phyloP scores from a whole-genome alignment of 140 eudicot species.

The Senecio squalidus region DNA sequence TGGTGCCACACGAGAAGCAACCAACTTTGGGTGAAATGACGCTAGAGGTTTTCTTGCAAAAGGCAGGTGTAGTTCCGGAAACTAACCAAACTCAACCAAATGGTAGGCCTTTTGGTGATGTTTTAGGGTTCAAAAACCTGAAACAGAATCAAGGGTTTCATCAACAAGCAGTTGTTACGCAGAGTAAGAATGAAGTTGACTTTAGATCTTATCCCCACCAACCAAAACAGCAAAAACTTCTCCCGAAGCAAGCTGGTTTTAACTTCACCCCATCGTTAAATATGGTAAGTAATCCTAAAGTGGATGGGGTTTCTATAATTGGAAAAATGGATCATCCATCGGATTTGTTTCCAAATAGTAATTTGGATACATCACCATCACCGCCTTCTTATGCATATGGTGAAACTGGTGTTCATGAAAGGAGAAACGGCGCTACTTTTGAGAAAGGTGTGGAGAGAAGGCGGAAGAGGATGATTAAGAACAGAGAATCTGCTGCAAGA shows the following conservation, averaged over 20 bases:
- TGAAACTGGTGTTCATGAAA: constrained; percentile 32
- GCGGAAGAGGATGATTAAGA: constrained; percentile 73
- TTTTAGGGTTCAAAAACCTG: constrained; percentile 40
- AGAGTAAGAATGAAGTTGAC: constrained; percentile 20
- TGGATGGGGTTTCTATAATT: constrained; percentile 23
- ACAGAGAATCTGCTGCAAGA: constrained; percentile 86
- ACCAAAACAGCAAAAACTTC: constrained; percentile 30
- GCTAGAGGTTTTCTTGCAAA: constrained; percentile 54
- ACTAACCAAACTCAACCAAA: constrained; percentile 28
- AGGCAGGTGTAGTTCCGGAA: constrained; percentile 63
- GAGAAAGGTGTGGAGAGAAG: constrained; percentile 75
- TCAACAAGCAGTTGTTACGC: constrained; percentile 17
- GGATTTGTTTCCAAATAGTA: constrained; percentile 29
- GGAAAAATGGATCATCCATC: constrained; percentile 25
- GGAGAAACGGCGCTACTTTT: constrained; percentile 31
- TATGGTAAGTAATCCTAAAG: constrained; percentile 20
- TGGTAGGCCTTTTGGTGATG: constrained; percentile 29
- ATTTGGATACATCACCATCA: constrained; percentile 34
- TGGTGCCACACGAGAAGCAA: constrained; percentile 43
- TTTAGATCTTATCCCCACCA: constrained; percentile 16
- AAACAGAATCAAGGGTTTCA: constrained; percentile 26
- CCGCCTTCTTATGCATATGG: constrained; percentile 34
- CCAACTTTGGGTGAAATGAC: constrained; percentile 68
- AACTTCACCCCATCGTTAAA: constrained; percentile 33
- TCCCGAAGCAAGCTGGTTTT: constrained; percentile 52